Percentiles rank a stretch among this genome's conserved stretches.
Conservation (phyloP, 495 filamentous ascomycete genomes). For the Ramalina intermedia region DNA sequence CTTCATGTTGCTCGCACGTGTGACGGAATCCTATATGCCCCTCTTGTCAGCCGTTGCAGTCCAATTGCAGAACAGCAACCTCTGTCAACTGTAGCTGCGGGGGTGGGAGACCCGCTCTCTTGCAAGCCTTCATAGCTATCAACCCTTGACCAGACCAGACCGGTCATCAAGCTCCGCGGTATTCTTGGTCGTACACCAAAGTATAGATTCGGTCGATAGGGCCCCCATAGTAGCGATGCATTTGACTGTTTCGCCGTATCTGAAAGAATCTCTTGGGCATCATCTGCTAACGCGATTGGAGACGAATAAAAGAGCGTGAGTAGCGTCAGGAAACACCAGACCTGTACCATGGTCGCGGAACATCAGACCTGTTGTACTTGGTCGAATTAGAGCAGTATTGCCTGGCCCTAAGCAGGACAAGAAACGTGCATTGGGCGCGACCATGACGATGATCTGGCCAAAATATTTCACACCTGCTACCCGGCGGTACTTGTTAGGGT, state of each 20-base stretch:
- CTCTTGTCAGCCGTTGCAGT: neutral
- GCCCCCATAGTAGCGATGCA: slow-evolving; percentile 85
- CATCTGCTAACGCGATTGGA: slow-evolving; percentile 1
- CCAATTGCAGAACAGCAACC: neutral
- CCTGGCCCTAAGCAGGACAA: too few species aligned
- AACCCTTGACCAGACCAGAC: slow-evolving; percentile 80
- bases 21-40: slow-evolving; percentile 57
- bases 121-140: slow-evolving; percentile 68
- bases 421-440: too few species aligned
- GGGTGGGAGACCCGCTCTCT: slow-evolving; percentile 43
- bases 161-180: slow-evolving; percentile 69
- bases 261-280: slow-evolving; percentile 10
- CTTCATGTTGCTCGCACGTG: slow-evolving; percentile 90
- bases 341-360: too few species aligned
- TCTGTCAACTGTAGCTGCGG: neutral
- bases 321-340: too few species aligned
- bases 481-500: too few species aligned
- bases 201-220: slow-evolving; percentile 89
- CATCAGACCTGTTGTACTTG: too few species aligned
- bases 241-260: slow-evolving; percentile 45
- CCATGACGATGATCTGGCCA: too few species aligned
- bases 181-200: slow-evolving; percentile 85
- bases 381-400: too few species aligned
- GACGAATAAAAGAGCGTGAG: neutral
- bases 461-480: too few species aligned